Percentiles rank a stretch among this genome's conserved stretches.
Evolutionary conservation across 2,329 filamentous ascomycete genomes (phyloP).

Genomic region (Exophiala calicioides): DNA sequence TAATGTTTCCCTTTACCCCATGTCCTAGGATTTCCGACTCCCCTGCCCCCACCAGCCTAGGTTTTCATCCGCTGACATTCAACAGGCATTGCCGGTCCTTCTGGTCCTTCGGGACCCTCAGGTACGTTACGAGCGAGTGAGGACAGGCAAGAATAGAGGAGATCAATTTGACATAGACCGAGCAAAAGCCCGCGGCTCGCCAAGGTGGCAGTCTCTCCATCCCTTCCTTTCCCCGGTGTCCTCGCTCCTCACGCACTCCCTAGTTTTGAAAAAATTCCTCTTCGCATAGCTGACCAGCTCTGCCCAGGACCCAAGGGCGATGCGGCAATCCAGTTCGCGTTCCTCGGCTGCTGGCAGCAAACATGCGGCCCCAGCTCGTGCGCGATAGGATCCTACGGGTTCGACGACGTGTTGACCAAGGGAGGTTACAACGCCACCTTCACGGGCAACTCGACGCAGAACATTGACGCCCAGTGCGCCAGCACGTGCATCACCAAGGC

Average conservation of each 20-base stretch:
- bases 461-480: slow-evolving; percentile 21
- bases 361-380: slow-evolving; percentile 3
- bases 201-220: too few species aligned
- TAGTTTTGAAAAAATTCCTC: too few species aligned
- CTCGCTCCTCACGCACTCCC: too few species aligned
- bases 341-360: slow-evolving; percentile 20
- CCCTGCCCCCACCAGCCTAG: too few species aligned
- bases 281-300: too few species aligned
- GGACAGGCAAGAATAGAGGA: slow-evolving; percentile 2
- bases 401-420: slow-evolving; percentile 7
- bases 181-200: too few species aligned
- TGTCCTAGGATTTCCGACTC: too few species aligned
- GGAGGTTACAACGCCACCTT: slow-evolving; percentile 18
- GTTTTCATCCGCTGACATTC: too few species aligned
- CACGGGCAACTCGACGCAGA: slow-evolving; percentile 10
- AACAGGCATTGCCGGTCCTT: slow-evolving; percentile 5
- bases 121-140: not conserved
- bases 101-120: slow-evolving; percentile 6
- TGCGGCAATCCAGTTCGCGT: slow-evolving; percentile 15
- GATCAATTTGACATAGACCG: too few species aligned
- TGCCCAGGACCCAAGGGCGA: slow-evolving; percentile 1
- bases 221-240: too few species aligned
- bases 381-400: slow-evolving; percentile 1
- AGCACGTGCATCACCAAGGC: slow-evolving; percentile 12
- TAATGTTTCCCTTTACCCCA: too few species aligned